Percentiles rank a stretch among this genome's conserved stretches.
Conservation (phyloP, 1,284 basidiomycete species). For the Peniophora sp. region DNA sequence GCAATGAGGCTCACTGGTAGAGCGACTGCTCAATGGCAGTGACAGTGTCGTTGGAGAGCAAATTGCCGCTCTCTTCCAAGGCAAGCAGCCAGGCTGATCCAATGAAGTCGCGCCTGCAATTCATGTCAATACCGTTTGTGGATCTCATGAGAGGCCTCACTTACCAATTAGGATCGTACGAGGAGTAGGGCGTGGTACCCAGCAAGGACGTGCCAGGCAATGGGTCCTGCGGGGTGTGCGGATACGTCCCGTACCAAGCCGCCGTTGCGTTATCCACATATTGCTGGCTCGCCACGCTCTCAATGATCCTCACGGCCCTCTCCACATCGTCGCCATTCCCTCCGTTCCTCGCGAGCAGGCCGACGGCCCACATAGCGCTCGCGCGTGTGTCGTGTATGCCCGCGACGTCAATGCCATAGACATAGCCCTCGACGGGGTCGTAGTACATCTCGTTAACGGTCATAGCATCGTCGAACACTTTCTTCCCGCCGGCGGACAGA, state of each 20-base stretch:
- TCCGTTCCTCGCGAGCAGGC: slow-evolving; percentile 1
- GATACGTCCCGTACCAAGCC: slow-evolving; percentile 7
- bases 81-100: slow-evolving; percentile 3
- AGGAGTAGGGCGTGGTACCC: not conserved
- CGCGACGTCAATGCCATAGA: not conserved
- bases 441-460: not conserved
- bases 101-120: slow-evolving; percentile 6
- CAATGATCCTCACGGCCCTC: slow-evolving; percentile 1
- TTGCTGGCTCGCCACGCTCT: not conserved
- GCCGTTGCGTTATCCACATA: not conserved
- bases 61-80: not conserved
- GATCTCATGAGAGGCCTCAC: no score
- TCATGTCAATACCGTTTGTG: not conserved
- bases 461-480: not conserved
- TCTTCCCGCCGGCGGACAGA: not conserved
- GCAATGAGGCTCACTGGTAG: not conserved
- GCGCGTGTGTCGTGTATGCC: slow-evolving; percentile 5
- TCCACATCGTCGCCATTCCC: slow-evolving; percentile 1
- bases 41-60: slow-evolving; percentile 1
- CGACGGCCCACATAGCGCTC: slow-evolving; percentile 3
- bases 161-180: slow-evolving; percentile 7
- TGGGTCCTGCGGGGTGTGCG: slow-evolving; percentile 5
- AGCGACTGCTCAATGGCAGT: slow-evolving; percentile 1
- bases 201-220: not conserved
- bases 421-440: not conserved